Base-by-base conservation (phyloP, 352 stramenopile species). In the Phytophthora pinifolia region DNA sequence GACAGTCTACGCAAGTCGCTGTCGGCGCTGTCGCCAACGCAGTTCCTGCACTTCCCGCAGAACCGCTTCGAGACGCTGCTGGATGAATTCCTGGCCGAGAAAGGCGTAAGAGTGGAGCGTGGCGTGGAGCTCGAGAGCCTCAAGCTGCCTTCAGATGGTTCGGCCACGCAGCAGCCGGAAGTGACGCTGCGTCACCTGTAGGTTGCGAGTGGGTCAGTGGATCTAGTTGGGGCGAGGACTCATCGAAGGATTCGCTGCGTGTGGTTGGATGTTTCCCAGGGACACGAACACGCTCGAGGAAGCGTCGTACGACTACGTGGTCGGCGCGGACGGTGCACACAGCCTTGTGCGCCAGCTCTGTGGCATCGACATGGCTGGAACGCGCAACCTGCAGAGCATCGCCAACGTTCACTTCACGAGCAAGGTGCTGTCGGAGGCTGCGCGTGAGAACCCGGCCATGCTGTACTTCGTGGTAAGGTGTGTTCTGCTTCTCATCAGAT, bases 361-460 rank as follows among this genome's bases (percentile, higher is more conserved):
- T 18, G 72, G 72, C 33, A 87, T 96, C 18, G 63, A 76, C 9
- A 86, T 95, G 70, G 72, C 55, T 29, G 92, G 89, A 41, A 72
- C 83, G 7, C 47, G 59, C 34, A 89, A 89, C 33, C 51, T 98
- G 15, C 93, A 98, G 76, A 89, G 85, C 52, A 87, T 98, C 42
- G 89, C 96, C 13, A 98, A 98, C 64, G 80, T 98, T 14, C 94
- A 98, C 47, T 98, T 98, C 71, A 94, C 79, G 30, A 96, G 86
- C 67, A 72, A 78, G 44, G 56, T 74, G 27, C 64, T 94, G 8
- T 87, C 80, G 0, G 44, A 67, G 10, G 69, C 74, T 6, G 78
- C 74, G 4, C 49, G 71, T 6, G 72, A 90, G 41, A 82, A 90
- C 48, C 79, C 78, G 12, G 92, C 76, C 30, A 98, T 98, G 96